Evolutionary conservation across 2,329 filamentous ascomycete species (phyloP).

Genomic region (Incumbomyces delicatus): DNA sequence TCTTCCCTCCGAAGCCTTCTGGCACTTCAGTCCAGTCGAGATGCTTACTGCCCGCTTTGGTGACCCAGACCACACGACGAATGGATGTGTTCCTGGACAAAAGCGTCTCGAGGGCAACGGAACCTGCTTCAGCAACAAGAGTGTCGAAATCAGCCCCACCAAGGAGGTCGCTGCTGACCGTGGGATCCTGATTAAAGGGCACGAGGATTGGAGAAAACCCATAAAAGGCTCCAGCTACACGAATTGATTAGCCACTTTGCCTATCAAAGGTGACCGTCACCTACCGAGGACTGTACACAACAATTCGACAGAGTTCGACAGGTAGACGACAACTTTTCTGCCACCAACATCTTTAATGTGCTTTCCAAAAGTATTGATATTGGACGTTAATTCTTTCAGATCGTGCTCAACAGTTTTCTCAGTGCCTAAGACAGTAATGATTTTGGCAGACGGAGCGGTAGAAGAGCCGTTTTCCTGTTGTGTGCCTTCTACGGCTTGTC

Average conservation of each 20-base stretch:
- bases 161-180: conserved; percentile 59
- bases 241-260: not conserved
- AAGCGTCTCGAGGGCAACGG: conserved; percentile 69
- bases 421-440: conserved; percentile 70
- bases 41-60: conserved; percentile 79
- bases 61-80: conserved; percentile 79
- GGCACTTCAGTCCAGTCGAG: conserved; percentile 93
- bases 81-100: conserved; percentile 60
- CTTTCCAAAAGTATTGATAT: conserved; percentile 79
- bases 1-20: conserved; percentile 59
- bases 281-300: conserved; percentile 65
- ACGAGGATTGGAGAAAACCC: conserved; percentile 74
- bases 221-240: conserved; percentile 72
- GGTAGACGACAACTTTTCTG: conserved; percentile 74
- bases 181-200: conserved; percentile 66
- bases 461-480: conserved; percentile 52
- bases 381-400: conserved; percentile 62
- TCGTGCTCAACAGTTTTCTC: conserved; percentile 65
- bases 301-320: conserved; percentile 88
- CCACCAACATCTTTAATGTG: conserved; percentile 59
- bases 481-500: conserved; percentile 56
- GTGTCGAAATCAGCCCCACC: conserved; percentile 69
- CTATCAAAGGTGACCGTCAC: conserved; percentile 12
- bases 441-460: conserved; percentile 50
- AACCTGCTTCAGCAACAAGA: conserved; percentile 73